Base-by-base conservation (phyloP, 768 basidiomycete genomes). In the Xanthoconium purpureum region DNA sequence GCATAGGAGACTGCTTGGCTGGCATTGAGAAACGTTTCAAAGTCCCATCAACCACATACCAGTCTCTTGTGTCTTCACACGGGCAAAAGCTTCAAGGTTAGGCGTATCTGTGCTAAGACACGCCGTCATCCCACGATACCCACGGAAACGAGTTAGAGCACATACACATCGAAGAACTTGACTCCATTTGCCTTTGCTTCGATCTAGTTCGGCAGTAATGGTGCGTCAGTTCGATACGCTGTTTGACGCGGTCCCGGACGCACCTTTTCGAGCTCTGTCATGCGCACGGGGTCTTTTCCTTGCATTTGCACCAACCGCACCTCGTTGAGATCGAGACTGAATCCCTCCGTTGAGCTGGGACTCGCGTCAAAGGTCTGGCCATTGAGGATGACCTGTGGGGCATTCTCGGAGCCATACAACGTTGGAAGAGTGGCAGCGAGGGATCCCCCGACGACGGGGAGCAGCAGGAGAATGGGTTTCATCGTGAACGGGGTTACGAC, bases 251-350 rank as follows among this genome's bases (percentile, higher is more conserved):
- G 24, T 18, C 13, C 30, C 12, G 36, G 33, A 18, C 62, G 10
- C 32, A 88, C 89, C 85, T 96, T 97, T 63, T 94, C 87, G n/a
- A 89, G 73, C 73, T 97, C 94, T 14, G 92, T 83, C 75, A 94
- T 88, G 87, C 84, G 88, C 50, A 87, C 80, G 5, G 91, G 87
- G 12, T 75, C 75, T 65, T 84, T 75, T 36, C 81, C 88, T 52
- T 87, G 82, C 66, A 91, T 76, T 69, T 92, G 83, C 50, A 96
- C 85, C 51, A 94, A 80, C 49, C 94, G 82, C 50, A 77, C 77
- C 44, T 82, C 88, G 55, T 80, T 77, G 52, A 95, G 77, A 74
- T 94, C 87, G 56, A 92, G 77, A 68, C 79, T 76, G 70, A 87
- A 90, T 47, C 87, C 89, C 40, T 62, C 51, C 40, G 42, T 59